phyloP scores from a whole-genome alignment of 23 red algal species.

The Agarophyton chilense region DNA sequence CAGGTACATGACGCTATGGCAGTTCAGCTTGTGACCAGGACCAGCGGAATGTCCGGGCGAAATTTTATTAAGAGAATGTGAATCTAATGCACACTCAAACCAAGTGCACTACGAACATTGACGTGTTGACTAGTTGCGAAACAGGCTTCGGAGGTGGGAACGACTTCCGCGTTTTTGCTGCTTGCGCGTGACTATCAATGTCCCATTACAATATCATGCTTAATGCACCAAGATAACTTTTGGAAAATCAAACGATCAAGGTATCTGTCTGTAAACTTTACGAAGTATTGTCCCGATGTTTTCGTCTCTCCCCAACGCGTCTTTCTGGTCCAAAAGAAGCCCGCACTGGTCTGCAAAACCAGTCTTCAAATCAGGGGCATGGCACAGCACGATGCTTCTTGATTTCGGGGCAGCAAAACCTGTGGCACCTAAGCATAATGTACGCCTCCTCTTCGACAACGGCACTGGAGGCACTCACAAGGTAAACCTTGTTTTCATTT shows the following conservation, averaged over 20 bases:
- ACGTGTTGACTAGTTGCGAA: too few species aligned
- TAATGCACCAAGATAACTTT: neutral
- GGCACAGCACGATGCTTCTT: neutral
- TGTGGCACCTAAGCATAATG: neutral
- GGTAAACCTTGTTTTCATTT: constrained; percentile 13
- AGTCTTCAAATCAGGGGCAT: neutral
- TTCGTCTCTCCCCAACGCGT: neutral
- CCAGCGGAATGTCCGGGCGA: too few species aligned
- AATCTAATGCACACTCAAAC: too few species aligned
- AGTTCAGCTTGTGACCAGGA: too few species aligned
- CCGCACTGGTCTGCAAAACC: neutral
- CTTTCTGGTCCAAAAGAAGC: neutral
- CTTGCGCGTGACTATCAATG: neutral
- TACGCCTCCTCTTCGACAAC: constrained; percentile 18
- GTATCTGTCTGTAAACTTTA: neutral
- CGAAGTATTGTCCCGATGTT: neutral
- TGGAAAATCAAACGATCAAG: neutral
- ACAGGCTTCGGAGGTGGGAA: neutral
- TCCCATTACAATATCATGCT: neutral
- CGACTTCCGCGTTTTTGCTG: neutral
- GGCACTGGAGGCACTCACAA: neutral
- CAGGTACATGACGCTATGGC: too few species aligned
- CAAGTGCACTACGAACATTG: too few species aligned
- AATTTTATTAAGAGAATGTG: too few species aligned
- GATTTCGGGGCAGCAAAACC: neutral